phyloP scores from a whole-genome alignment of 2,329 filamentous ascomycete genomes.

The Nemania serpens region DNA sequence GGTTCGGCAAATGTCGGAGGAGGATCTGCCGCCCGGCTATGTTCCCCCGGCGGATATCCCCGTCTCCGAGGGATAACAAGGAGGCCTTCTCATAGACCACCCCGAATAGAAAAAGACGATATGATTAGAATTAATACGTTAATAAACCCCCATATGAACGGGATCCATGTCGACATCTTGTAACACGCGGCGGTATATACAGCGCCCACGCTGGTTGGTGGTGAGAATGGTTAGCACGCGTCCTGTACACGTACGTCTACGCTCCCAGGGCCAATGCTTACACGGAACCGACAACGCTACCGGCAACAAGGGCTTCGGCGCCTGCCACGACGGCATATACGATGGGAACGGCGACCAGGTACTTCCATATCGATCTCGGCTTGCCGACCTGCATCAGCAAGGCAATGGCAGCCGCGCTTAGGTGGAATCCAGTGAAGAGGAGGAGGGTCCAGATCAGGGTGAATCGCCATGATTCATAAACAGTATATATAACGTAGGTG shows the following conservation, averaged over 20 bases:
- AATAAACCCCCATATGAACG: conserved; percentile 84
- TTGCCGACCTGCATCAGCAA: conserved; percentile 71
- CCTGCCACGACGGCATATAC: conserved; percentile 74
- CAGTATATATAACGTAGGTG: conserved; percentile 70
- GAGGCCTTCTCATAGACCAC: conserved; percentile 66
- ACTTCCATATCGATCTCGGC: conserved; percentile 58
- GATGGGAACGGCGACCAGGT: conserved; percentile 73
- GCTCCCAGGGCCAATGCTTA: conserved; percentile 49
- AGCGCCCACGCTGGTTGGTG: conserved; percentile 66
- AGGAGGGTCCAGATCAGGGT: conserved; percentile 86
- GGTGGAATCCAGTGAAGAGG: conserved; percentile 75
- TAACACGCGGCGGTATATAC: conserved; percentile 84
- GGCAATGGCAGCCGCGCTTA: conserved; percentile 73
- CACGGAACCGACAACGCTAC: conserved; percentile 81
- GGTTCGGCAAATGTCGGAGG: conserved; percentile 27
- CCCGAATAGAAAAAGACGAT: conserved; percentile 91
- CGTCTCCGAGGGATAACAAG: conserved; percentile 18
- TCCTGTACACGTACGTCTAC: background rate
- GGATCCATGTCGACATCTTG: conserved; percentile 92
- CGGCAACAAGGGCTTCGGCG: conserved; percentile 77
- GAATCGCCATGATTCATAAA: conserved; percentile 82
- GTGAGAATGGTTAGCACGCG: conserved; percentile 20
- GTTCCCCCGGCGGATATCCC: conserved; percentile 30
- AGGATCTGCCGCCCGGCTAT: conserved; percentile 33
- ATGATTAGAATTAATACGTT: conserved; percentile 82